Evolutionary conservation across 192 early-diverging fungal genomes (phyloP), one percentile per base, ranked within the genome.

Genomic region (Entophlyctis helioformis): DNA sequence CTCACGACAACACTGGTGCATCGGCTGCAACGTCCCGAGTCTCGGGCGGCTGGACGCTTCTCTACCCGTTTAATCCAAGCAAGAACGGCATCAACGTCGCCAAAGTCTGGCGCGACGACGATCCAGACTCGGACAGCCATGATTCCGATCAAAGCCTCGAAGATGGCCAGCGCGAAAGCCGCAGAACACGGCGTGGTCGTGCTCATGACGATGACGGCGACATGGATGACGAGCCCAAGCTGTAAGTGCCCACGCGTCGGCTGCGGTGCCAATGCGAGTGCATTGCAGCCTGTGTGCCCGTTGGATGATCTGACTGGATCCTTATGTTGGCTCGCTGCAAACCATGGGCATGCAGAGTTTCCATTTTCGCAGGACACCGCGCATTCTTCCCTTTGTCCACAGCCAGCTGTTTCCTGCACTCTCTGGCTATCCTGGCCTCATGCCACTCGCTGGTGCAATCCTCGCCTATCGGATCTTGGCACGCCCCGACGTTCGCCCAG

Each of bases 1-100:
- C 27, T 27, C 10, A 44, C 24, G 16, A 41, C 8, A 43, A 50
- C 22, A 42, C 32, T 20, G 39, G 39, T 9, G 46, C 50, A 23
- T 20, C 18, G 7, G 36, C 44, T 31, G 26, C 44, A 19, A 46
- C 53, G 3, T 51, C 58, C 22, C 32, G n/a, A 15, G 36, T 60
- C 18, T 62, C 64, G 10, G 57, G 39, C 2, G 71, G 71, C 11
- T 73, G 71, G 71, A 63, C 71, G 2, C 60, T 66, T 21, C 46
- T 68, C 27, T 57, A 60, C 42, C 44, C 55, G 32, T 73, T 73
- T 50, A 39, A 69, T 41, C 48, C 44, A 1, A 48, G 54, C 15
- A 31, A 53, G 46, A 51, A 50, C 23, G 64, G 60, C 7, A 19
- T 66, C 8, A 46, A 60, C 40, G 26, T 53, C 2, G 35, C 24